Conservation (phyloP, 1,284 basidiomycete genomes). For the Apiotrichum brassicae region DNA sequence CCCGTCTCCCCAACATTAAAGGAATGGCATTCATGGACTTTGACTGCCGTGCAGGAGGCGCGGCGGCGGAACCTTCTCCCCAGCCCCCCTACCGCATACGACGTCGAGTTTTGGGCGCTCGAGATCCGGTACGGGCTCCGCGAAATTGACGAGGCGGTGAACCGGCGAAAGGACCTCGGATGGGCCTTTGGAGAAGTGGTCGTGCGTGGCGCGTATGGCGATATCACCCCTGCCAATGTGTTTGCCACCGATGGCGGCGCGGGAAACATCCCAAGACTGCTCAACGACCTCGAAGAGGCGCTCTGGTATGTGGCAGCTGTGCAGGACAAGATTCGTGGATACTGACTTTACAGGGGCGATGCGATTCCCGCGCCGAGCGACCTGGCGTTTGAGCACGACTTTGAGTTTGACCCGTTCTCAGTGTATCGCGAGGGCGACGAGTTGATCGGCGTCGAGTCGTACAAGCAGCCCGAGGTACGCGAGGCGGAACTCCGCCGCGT, state of each 20-base stretch:
- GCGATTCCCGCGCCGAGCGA: conserved; percentile 39
- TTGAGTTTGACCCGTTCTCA: conserved; percentile 38
- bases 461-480: background rate
- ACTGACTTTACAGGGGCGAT: conserved; percentile 28
- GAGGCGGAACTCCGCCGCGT: conserved; percentile 14
- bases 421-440: conserved; percentile 23
- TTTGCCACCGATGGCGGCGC: conserved; percentile 20
- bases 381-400: conserved; percentile 34
- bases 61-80: conserved; percentile 24
- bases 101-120: conserved; percentile 34
- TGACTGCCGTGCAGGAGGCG: conserved; percentile 37
- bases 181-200: conserved; percentile 34
- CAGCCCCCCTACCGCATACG: conserved; percentile 16
- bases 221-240: conserved; percentile 27
- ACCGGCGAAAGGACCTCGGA: conserved; percentile 35
- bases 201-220: conserved; percentile 29
- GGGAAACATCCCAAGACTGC: conserved; percentile 31
- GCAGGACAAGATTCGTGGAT: too few species aligned
- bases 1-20: background rate
- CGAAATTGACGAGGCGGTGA: conserved; percentile 41
- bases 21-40: conserved; percentile 30
- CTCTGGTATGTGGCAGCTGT: conserved; percentile 28
- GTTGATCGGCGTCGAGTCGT: conserved; percentile 14
- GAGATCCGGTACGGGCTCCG: conserved; percentile 33
- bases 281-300: conserved; percentile 43